These are phyloP conservation scores for Trichocladium uniseriatum DNA, from an alignment of 495 filamentous ascomycete genomes.

Conservation along the genomic window DNA sequence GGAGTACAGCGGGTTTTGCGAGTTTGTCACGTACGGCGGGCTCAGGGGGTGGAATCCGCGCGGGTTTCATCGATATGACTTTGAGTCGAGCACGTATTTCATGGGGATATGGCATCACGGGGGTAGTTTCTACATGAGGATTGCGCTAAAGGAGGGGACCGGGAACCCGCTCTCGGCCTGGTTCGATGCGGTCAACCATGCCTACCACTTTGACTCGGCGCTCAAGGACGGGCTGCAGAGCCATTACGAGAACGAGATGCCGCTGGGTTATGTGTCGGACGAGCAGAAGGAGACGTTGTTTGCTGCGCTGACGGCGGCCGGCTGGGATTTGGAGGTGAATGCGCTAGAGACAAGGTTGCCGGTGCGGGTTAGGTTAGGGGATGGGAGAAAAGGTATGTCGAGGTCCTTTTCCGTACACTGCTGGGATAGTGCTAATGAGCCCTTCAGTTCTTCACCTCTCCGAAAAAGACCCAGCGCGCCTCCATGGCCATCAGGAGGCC, in stretches of 20 bases:
- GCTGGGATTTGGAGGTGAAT: slow-evolving; percentile 39
- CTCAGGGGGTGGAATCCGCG: slow-evolving; percentile 30
- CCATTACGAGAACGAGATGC: slow-evolving; percentile 29
- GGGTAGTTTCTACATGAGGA: slow-evolving; percentile 37
- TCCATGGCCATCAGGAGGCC: slow-evolving; percentile 6
- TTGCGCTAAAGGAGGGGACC: slow-evolving; percentile 56
- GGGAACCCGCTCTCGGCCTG: slow-evolving; percentile 58
- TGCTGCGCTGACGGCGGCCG: slow-evolving; percentile 22
- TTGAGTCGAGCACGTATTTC: slow-evolving; percentile 43
- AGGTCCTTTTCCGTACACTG: not conserved
- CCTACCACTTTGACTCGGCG: slow-evolving; percentile 32
- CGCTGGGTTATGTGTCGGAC: slow-evolving; percentile 26
- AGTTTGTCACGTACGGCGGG: slow-evolving; percentile 33
- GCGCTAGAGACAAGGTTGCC: slow-evolving; percentile 36
- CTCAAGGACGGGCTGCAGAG: slow-evolving; percentile 27
- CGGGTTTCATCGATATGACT: slow-evolving; percentile 41
- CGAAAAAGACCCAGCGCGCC: slow-evolving; percentile 21
- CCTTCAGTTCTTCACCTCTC: slow-evolving; percentile 9
- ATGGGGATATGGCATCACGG: slow-evolving; percentile 43
- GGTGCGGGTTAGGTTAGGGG: slow-evolving; percentile 23
- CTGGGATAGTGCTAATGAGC: slow-evolving; percentile 11
- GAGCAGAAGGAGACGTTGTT: slow-evolving; percentile 28
- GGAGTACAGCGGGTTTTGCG: slow-evolving; percentile 36
- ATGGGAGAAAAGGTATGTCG: slow-evolving; percentile 24
- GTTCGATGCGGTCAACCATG: slow-evolving; percentile 60